Evolutionary conservation across 192 early-diverging fungal genomes (phyloP).

Genomic region (Coemansia sp.): DNA sequence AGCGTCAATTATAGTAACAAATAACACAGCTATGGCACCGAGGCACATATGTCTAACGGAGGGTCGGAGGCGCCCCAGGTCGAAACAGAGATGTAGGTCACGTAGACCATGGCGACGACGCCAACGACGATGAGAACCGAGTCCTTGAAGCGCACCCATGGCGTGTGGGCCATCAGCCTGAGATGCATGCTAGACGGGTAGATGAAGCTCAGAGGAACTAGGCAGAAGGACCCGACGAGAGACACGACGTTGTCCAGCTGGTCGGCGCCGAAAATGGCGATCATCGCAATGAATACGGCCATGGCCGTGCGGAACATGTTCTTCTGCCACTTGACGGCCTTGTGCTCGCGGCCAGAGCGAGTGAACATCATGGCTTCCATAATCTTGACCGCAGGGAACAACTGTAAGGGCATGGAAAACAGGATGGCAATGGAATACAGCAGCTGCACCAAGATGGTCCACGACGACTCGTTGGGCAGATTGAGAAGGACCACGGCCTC

Average conservation of each 20-base stretch:
- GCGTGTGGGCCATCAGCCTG: conserved; percentile 58
- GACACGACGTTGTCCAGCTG: conserved; percentile 82
- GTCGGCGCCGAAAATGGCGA: conserved; percentile 76
- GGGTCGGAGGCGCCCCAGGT: conserved; percentile 46
- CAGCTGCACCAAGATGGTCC: conserved; percentile 73
- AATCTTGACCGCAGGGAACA: conserved; percentile 94
- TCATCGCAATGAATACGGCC: conserved; percentile 64
- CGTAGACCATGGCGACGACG: conserved; percentile 74
- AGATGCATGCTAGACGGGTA: conserved; percentile 88
- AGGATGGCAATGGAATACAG: conserved; percentile 91
- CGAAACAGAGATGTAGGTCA: conserved; percentile 57
- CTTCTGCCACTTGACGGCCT: conserved; percentile 81
- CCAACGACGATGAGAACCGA: conserved; percentile 67
- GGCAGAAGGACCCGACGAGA: conserved; percentile 79
- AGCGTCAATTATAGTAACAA: no score
- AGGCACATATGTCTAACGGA: conserved; percentile 29
- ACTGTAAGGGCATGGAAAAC: conserved; percentile 89
- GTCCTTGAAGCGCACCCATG: conserved; percentile 56
- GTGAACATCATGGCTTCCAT: conserved; percentile 82
- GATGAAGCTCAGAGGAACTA: conserved; percentile 78
- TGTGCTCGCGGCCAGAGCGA: conserved; percentile 74
- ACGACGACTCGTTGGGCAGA: conserved; percentile 66
- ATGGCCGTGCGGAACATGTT: conserved; percentile 72
- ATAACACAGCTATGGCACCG: conserved; percentile 15
- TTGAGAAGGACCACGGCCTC: conserved; percentile 89